phyloP scores from a whole-genome alignment of 108 stramenopile species.

The Pseudonitzschia delicatissima region DNA sequence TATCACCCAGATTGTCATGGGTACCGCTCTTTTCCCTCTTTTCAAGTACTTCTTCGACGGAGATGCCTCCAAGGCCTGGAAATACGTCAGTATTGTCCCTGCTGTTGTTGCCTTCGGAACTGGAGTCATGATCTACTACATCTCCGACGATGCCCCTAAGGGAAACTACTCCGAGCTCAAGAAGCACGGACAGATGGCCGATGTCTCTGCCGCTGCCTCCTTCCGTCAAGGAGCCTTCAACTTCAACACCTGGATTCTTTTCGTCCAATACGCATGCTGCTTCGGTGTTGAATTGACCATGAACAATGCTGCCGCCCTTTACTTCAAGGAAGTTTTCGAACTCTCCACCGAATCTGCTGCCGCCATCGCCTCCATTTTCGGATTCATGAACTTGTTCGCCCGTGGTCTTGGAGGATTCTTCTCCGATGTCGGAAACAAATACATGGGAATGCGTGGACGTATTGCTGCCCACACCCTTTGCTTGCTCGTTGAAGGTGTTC shows the following conservation, averaged over 20 bases:
- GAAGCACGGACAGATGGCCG: constrained; percentile 67
- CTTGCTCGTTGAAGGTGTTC: constrained; percentile 53
- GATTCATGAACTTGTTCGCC: constrained; percentile 77
- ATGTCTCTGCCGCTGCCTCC: constrained; percentile 66
- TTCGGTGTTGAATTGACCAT: constrained; percentile 91
- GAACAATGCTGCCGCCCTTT: constrained; percentile 82
- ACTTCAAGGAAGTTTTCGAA: constrained; percentile 71
- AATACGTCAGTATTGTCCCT: constrained; percentile 69
- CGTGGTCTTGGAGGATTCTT: constrained; percentile 57
- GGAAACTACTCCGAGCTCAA: constrained; percentile 78
- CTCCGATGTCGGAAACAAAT: constrained; percentile 41
- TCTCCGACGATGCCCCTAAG: constrained; percentile 83
- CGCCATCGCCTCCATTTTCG: constrained; percentile 77
- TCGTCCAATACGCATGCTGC: constrained; percentile 86
- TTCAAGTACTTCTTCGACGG: constrained; percentile 56
- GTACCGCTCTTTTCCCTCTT: constrained; percentile 53
- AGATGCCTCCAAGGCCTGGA: constrained; percentile 78
- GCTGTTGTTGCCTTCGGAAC: constrained; percentile 53
- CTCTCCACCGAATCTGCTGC: constrained; percentile 60
- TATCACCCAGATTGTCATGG: constrained; percentile 70
- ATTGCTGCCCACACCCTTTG: constrained; percentile 46
- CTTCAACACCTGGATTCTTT: constrained; percentile 84
- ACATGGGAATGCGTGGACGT: constrained; percentile 65
- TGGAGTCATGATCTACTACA: constrained; percentile 41
- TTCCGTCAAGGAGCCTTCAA: constrained; percentile 71